phyloP scores from a whole-genome alignment of 2,329 filamentous ascomycete species.

The Penicillium brasilianum region DNA sequence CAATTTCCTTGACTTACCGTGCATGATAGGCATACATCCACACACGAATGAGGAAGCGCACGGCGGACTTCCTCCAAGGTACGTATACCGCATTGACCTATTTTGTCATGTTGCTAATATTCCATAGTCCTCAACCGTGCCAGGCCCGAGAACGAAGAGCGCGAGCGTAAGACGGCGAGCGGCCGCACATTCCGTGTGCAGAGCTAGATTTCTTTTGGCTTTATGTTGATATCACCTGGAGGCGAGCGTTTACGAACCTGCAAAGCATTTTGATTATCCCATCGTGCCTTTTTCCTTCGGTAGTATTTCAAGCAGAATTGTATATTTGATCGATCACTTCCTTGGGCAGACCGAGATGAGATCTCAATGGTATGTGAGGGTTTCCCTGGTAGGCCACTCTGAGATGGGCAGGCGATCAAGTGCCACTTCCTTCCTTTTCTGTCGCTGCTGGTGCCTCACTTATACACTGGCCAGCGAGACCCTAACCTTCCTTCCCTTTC shows the following conservation, averaged over 20 bases:
- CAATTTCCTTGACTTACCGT: conserved; percentile 14
- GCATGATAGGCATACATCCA: conserved; percentile 82
- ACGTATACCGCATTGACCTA: conserved; percentile 37
- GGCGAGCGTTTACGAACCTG: conserved; percentile 29
- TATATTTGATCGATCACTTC: not conserved
- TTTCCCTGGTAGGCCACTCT: not conserved
- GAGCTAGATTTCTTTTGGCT: conserved; percentile 39
- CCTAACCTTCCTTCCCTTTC: not conserved
- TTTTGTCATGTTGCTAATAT: conserved; percentile 40
- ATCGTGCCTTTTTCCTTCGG: not conserved
- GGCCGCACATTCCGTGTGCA: conserved; percentile 85
- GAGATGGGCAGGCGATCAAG: not conserved
- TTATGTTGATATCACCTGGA: conserved; percentile 35
- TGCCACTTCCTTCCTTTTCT: not conserved
- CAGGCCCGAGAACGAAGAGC: conserved; percentile 92
- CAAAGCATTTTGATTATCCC: conserved; percentile 21
- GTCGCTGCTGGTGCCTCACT: not conserved
- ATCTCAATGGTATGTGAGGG: not conserved
- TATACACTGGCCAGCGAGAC: not conserved
- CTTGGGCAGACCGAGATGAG: not conserved
- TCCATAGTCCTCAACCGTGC: conserved; percentile 86
- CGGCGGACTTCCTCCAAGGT: conserved; percentile 98
- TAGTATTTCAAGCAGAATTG: not conserved
- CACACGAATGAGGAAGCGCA: conserved; percentile 95
- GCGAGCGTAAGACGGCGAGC: conserved; percentile 97